These are phyloP conservation scores for Huntiella abstrusa DNA, from an alignment of 2,329 filamentous ascomycete genomes.

Conservation along the genomic window DNA sequence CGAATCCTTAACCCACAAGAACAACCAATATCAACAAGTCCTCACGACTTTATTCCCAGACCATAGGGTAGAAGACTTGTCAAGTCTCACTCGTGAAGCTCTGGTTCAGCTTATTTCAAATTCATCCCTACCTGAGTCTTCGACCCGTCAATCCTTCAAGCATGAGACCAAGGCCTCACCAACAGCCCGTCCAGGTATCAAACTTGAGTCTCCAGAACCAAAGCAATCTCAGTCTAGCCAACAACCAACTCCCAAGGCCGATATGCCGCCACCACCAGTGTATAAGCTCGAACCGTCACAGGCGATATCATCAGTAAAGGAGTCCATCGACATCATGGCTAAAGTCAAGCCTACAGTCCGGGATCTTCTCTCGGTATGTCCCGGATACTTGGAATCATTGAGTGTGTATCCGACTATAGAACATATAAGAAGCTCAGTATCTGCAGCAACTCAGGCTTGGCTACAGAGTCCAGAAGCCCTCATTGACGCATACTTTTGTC, in stretches of 20 bases:
- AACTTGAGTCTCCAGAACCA: too few species aligned
- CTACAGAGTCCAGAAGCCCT: slow-evolving; percentile 31
- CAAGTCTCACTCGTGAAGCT: slow-evolving; percentile 37
- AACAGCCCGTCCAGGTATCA: too few species aligned
- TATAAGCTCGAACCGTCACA: slow-evolving; percentile 47
- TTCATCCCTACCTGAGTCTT: too few species aligned
- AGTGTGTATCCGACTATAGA: slow-evolving; percentile 3
- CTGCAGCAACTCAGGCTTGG: too few species aligned
- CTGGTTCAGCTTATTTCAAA: slow-evolving; percentile 32
- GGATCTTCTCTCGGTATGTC: slow-evolving; percentile 26
- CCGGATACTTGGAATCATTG: slow-evolving; percentile 21
- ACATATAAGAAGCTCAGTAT: neutral
- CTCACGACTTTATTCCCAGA: slow-evolving; percentile 43
- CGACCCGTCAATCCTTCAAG: too few species aligned
- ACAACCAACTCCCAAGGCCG: too few species aligned
- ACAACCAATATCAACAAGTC: slow-evolving; percentile 47
- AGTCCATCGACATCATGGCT: slow-evolving; percentile 52
- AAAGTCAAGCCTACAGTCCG: slow-evolving; percentile 31
- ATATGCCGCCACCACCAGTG: slow-evolving; percentile 20
- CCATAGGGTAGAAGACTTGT: slow-evolving; percentile 31
- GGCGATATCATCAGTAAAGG: slow-evolving; percentile 57
- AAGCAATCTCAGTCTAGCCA: too few species aligned
- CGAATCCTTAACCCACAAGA: slow-evolving; percentile 42
- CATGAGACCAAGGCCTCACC: too few species aligned
- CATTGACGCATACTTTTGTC: slow-evolving; percentile 58